phyloP scores from a whole-genome alignment of 73 alveolate species.

The Tetrahymena malaccensis region DNA sequence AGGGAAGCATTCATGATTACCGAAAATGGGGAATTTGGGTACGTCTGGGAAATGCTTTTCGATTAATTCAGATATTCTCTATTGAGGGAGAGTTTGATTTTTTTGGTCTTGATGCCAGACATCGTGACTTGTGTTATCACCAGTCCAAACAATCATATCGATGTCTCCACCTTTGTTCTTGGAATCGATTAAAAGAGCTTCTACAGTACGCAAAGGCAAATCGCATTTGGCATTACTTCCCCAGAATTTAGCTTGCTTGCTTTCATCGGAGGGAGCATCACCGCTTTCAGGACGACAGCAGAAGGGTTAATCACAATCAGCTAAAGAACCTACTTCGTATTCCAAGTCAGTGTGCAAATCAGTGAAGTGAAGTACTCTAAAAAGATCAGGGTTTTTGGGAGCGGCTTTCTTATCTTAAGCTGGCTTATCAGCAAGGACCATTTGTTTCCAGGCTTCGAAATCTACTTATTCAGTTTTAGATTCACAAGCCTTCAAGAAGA shows the following conservation, averaged over 20 bases:
- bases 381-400: conserved; percentile 7
- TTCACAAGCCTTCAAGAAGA: neutral
- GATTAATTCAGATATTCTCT: conserved; percentile 28
- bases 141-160: conserved; percentile 92
- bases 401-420: neutral
- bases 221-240: conserved; percentile 65
- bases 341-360: conserved; percentile 84
- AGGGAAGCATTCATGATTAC: conserved; percentile 75
- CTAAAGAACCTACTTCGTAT: conserved; percentile 61
- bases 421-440: neutral
- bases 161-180: neutral
- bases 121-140: conserved; percentile 90
- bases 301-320: conserved; percentile 60
- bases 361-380: conserved; percentile 70
- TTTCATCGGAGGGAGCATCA: conserved; percentile 38
- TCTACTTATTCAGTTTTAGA: neutral
- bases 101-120: conserved; percentile 58
- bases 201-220: conserved; percentile 41
- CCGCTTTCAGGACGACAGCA: conserved; percentile 83
- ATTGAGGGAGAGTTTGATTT: conserved; percentile 37
- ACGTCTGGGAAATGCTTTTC: conserved; percentile 13
- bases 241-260: conserved; percentile 41
- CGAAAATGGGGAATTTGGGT: conserved; percentile 49
- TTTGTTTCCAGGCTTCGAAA: neutral
- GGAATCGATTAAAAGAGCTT: conserved; percentile 25